Evolutionary conservation across 202 grass and related monocot genomes (phyloP).

Genomic region (Setaria viridis): DNA sequence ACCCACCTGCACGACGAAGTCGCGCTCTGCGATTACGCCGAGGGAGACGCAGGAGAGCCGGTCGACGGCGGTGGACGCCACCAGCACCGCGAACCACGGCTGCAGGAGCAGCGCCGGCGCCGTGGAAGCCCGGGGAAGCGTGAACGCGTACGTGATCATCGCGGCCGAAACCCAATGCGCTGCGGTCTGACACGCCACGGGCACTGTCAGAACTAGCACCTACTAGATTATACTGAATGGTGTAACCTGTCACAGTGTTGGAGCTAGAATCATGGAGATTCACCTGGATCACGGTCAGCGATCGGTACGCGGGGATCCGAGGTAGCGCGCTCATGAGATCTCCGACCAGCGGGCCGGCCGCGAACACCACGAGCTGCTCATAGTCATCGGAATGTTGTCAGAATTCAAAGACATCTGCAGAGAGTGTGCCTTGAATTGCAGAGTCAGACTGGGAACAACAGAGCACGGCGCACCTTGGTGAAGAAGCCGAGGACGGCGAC

Average conservation of each 20-base stretch:
- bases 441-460: not conserved
- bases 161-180: conserved; percentile 60
- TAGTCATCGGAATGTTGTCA: not conserved
- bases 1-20: conserved; percentile 59
- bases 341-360: conserved; percentile 54
- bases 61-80: conserved; percentile 58
- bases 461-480: conserved; percentile 51
- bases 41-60: conserved; percentile 56
- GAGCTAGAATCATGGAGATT: not conserved
- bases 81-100: conserved; percentile 64
- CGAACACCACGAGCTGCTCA: conserved; percentile 58
- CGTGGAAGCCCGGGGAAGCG: not conserved
- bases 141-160: conserved; percentile 55
- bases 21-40: conserved; percentile 59
- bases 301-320: conserved; percentile 47
- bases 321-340: conserved; percentile 60
- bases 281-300: conserved; percentile 55
- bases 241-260: not conserved
- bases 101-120: conserved; percentile 39
- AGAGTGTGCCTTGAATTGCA: not conserved
- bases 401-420: not conserved
- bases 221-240: not conserved
- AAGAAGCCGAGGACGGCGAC: conserved; percentile 66
- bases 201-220: not conserved
- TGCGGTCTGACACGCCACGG: conserved; percentile 11